Conservation (phyloP, 768 basidiomycete genomes). For the Mycena haematopus region DNA sequence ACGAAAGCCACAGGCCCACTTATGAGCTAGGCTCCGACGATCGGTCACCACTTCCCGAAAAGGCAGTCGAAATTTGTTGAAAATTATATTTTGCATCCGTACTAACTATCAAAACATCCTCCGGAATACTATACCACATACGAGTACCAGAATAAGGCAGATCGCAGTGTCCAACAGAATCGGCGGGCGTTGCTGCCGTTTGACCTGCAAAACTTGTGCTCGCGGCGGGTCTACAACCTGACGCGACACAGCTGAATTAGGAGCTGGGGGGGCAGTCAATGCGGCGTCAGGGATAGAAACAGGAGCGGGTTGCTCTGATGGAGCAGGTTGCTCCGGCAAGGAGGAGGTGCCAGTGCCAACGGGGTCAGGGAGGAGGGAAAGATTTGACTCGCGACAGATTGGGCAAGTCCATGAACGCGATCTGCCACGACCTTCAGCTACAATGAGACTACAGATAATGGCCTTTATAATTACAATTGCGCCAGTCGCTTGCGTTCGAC, state of each 20-base stretch:
- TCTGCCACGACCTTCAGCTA: conserved; percentile 45
- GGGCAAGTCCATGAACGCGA: conserved; percentile 85
- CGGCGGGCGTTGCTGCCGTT: conserved; percentile 51
- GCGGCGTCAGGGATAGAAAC: conserved; percentile 29
- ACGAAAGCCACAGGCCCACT: neutral
- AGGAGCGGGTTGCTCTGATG: conserved; percentile 21
- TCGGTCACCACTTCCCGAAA: neutral
- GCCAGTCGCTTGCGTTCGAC: conserved; percentile 82
- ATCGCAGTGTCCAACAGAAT: conserved; percentile 77
- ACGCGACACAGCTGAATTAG: conserved; percentile 7
- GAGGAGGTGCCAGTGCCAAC: neutral
- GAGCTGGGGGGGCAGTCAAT: conserved; percentile 16
- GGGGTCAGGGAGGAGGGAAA: conserved; percentile 74
- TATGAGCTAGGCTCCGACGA: neutral
- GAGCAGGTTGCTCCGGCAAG: neutral
- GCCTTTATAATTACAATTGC: conserved; percentile 72
- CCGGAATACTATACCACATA: conserved; percentile 71
- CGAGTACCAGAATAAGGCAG: conserved; percentile 70
- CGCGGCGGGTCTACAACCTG: conserved; percentile 20
- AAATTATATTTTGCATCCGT: neutral
- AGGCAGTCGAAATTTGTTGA: neutral
- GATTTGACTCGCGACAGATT: conserved; percentile 70
- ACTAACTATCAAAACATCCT: conserved; percentile 50
- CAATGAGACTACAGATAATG: neutral
- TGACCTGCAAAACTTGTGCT: neutral